Conservation (phyloP, 306 rosid genomes). For the Vicia villosa region DNA sequence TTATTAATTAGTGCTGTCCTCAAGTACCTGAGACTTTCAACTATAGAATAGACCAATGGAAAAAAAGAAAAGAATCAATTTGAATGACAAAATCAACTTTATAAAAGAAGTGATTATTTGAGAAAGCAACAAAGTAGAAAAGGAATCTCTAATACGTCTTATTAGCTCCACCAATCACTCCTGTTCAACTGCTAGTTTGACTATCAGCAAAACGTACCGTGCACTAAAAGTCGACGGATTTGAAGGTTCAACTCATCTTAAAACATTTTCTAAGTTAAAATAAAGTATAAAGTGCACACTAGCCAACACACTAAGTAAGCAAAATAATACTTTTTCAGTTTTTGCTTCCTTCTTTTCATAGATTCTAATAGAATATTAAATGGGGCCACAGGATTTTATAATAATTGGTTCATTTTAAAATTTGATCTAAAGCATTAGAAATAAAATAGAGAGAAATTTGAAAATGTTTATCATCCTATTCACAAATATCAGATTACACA, state of each 20-base stretch:
- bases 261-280: not conserved
- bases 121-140: constrained; percentile 13
- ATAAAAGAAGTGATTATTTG: not conserved
- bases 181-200: constrained; percentile 6
- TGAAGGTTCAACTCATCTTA: not conserved
- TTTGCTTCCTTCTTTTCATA: not conserved
- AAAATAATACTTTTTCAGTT: not conserved
- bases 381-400: too few species aligned
- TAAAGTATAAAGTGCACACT: constrained; percentile 9
- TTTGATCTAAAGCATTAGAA: too few species aligned
- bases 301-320: not conserved
- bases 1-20: too few species aligned
- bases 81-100: constrained; percentile 19
- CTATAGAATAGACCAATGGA: constrained; percentile 2
- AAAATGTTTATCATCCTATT: too few species aligned
- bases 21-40: not conserved
- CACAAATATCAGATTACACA: too few species aligned
- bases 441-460: too few species aligned
- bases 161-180: constrained; percentile 27
- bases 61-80: constrained; percentile 16
- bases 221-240: not conserved
- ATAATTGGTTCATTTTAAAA: too few species aligned
- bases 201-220: constrained; percentile 9
- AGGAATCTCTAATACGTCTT: constrained; percentile 8
- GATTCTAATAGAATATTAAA: not conserved